These are phyloP conservation scores for Crocinoboletus sp. DNA, from an alignment of 1,284 basidiomycete genomes.

Conservation along the genomic window DNA sequence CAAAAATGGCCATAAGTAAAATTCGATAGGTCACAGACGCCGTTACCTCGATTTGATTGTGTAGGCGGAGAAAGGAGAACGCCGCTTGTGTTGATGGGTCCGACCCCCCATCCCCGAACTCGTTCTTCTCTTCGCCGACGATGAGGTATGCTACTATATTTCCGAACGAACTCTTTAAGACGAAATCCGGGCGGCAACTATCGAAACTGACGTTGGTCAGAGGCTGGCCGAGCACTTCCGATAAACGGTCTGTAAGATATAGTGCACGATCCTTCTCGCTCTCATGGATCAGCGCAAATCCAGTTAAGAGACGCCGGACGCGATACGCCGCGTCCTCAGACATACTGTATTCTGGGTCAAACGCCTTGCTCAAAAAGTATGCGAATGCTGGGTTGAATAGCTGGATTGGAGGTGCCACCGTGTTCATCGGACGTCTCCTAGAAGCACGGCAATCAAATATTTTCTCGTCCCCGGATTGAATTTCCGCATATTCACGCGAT, in stretches of 20 bases:
- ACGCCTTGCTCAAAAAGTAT: conserved; percentile 16
- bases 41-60: conserved; percentile 4
- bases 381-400: conserved; percentile 15
- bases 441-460: conserved; percentile 3
- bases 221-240: background rate
- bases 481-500: background rate
- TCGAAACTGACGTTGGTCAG: background rate
- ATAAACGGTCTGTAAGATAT: background rate
- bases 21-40: too few species aligned
- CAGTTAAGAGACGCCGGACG: background rate
- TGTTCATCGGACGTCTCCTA: background rate
- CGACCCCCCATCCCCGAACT: conserved; percentile 3
- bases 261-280: background rate
- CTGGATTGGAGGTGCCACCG: conserved; percentile 11
- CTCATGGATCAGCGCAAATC: conserved; percentile 6
- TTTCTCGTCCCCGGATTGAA: background rate
- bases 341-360: conserved; percentile 4
- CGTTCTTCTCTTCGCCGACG: conserved; percentile 7
- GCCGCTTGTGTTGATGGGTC: conserved; percentile 15
- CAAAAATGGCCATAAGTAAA: background rate
- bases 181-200: background rate
- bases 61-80: conserved; percentile 8
- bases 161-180: accelerated
- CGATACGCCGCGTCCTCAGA: background rate
- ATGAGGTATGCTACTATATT: background rate